Percentiles rank a stretch among this genome's conserved stretches.
Evolutionary conservation across 2,329 filamentous ascomycete genomes (phyloP).

Genomic region (Cercospora brassicicola): DNA sequence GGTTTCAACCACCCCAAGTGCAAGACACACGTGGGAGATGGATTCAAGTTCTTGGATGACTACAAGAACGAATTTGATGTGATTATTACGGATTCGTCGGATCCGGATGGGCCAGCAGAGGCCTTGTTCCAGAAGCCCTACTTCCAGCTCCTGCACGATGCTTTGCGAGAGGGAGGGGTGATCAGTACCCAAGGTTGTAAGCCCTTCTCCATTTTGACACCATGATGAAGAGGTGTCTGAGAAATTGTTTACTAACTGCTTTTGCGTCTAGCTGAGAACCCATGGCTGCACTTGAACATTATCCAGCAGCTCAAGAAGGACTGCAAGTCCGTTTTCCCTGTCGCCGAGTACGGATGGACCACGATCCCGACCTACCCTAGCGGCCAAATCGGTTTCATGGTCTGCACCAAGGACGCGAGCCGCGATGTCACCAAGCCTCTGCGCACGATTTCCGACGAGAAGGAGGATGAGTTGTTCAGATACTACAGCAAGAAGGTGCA

Average conservation of each 20-base stretch:
- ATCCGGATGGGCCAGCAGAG: slow-evolving; percentile 95
- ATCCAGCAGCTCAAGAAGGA: slow-evolving; percentile 95
- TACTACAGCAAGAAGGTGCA: slow-evolving; percentile 99
- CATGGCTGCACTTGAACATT: slow-evolving; percentile 94
- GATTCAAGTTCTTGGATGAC: slow-evolving; percentile 97
- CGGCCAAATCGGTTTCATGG: slow-evolving; percentile 99
- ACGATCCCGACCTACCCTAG: slow-evolving; percentile 99
- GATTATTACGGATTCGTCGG: slow-evolving; percentile 98
- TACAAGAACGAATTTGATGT: slow-evolving; percentile 98
- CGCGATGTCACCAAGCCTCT: slow-evolving; percentile 83
- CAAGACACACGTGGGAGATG: slow-evolving; percentile 89
- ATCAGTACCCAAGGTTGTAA: slow-evolving; percentile 99
- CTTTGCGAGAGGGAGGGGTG: slow-evolving; percentile 90
- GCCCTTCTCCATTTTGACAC: slow-evolving; percentile 60
- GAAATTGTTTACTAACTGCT: slow-evolving; percentile 28
- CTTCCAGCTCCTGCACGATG: slow-evolving; percentile 89
- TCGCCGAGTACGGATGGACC: slow-evolving; percentile 97
- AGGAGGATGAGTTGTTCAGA: slow-evolving; percentile 88
- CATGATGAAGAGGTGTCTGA: slow-evolving; percentile 23
- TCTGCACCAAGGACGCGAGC: slow-evolving; percentile 91
- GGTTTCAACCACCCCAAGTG: slow-evolving; percentile 90
- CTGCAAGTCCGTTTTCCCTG: slow-evolving; percentile 95
- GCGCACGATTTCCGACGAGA: slow-evolving; percentile 76
- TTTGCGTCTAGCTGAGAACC: slow-evolving; percentile 77
- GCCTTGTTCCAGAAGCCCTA: slow-evolving; percentile 97